These are phyloP conservation scores for Scenedesmus sp. DNA, from an alignment of 163 green algal genomes.

Conservation along the genomic window DNA sequence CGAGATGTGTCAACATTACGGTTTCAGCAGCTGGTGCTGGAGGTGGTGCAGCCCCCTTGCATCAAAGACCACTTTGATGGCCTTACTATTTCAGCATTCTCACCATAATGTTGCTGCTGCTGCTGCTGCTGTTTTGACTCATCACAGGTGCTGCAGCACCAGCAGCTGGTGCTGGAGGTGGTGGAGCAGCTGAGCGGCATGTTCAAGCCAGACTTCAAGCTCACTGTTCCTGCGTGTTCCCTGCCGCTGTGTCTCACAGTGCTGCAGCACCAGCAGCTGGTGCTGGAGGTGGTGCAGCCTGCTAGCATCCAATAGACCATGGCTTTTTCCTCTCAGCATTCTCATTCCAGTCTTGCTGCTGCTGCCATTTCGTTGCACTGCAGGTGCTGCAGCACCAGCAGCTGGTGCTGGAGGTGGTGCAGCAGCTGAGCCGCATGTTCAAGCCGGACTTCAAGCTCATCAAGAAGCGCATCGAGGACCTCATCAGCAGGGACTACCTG, in stretches of 20 bases:
- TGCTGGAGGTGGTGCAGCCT: conserved; percentile 95
- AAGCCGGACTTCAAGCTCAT: conserved; percentile 97
- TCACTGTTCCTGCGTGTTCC: neutral
- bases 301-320: too few species aligned
- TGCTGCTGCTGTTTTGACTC: neutral
- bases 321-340: neutral
- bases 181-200: conserved; percentile 94
- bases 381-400: conserved; percentile 84
- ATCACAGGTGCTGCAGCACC: conserved; percentile 76
- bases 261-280: conserved; percentile 87
- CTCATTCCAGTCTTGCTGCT: neutral
- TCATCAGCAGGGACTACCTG: conserved; percentile 97
- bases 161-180: conserved; percentile 96
- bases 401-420: conserved; percentile 96
- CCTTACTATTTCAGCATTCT: too few species aligned
- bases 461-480: conserved; percentile 98
- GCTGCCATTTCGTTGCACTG: neutral
- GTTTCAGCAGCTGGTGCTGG: too few species aligned
- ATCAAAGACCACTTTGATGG: too few species aligned
- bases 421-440: conserved; percentile 96
- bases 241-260: conserved; percentile 21
- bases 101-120: too few species aligned
- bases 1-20: conserved; percentile 68
- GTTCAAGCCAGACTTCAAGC: conserved; percentile 96
- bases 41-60: too few species aligned